Percentiles rank a stretch among this genome's conserved stretches.
Evolutionary conservation across 2,329 filamentous ascomycete genomes (phyloP).

Genomic region (Penicillium sp.): DNA sequence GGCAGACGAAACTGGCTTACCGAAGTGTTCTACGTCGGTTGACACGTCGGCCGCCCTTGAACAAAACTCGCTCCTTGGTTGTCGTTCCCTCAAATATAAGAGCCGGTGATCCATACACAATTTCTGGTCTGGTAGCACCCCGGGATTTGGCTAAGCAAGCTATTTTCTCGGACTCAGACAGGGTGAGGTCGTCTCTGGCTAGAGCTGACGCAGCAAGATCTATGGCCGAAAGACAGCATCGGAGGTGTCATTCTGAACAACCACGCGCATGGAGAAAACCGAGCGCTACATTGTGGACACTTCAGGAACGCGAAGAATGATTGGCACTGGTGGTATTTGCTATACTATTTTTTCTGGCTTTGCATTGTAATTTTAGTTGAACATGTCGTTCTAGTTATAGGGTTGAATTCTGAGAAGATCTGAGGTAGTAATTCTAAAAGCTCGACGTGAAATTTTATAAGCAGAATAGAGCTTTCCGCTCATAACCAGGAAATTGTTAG

Average conservation of each 20-base stretch:
- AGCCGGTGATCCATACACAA: constrained; percentile 13
- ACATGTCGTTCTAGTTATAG: background rate
- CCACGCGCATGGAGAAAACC: constrained; percentile 37
- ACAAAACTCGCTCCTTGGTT: constrained; percentile 31
- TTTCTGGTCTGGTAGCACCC: constrained; percentile 22
- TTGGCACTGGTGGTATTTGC: background rate
- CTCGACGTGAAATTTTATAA: background rate
- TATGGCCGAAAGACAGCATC: constrained; percentile 27
- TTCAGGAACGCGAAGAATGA: constrained; percentile 29
- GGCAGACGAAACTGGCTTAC: constrained; percentile 14
- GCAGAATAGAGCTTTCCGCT: too few relatives aligned
- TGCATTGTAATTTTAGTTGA: background rate
- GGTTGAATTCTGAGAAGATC: too few relatives aligned
- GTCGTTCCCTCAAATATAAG: constrained; percentile 25
- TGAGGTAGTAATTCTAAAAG: background rate
- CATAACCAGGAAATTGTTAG: too few relatives aligned
- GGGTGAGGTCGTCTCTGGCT: background rate
- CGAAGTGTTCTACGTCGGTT: constrained; percentile 26
- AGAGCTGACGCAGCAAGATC: constrained; percentile 8
- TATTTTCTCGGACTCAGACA: constrained; percentile 1
- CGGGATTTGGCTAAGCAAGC: constrained; percentile 1
- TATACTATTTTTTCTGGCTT: background rate
- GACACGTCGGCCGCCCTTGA: constrained; percentile 28
- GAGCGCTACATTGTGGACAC: constrained; percentile 34
- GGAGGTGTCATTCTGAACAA: constrained; percentile 38